Conservation (phyloP, 352 stramenopile genomes). For the Globisporangium iwayamae region DNA sequence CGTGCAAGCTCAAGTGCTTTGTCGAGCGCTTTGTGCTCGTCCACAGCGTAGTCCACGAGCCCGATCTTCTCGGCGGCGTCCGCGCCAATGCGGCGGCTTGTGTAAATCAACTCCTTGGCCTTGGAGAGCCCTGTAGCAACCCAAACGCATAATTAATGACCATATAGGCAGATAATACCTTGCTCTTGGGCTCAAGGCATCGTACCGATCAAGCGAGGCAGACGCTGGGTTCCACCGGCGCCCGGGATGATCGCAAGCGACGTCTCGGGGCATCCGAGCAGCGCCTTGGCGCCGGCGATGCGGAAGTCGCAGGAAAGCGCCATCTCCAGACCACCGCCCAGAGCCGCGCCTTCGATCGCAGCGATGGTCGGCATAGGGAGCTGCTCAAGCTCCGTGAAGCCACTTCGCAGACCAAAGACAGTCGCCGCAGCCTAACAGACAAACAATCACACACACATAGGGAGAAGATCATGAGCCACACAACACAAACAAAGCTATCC, state of each 20-base stretch:
- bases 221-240: slow-evolving; percentile 90
- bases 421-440: slow-evolving; percentile 48
- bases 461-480: not conserved
- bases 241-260: slow-evolving; percentile 91
- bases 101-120: slow-evolving; percentile 95
- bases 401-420: slow-evolving; percentile 64
- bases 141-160: not conserved
- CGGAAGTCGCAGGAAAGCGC: slow-evolving; percentile 91
- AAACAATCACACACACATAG: slow-evolving; percentile 6
- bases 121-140: slow-evolving; percentile 58
- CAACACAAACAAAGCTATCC: not conserved
- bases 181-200: not conserved
- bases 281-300: slow-evolving; percentile 82
- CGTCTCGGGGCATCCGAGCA: slow-evolving; percentile 90
- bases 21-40: slow-evolving; percentile 53
- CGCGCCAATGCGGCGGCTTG: slow-evolving; percentile 76
- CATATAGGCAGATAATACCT: not conserved
- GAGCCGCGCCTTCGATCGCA: slow-evolving; percentile 87
- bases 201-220: slow-evolving; percentile 88
- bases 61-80: slow-evolving; percentile 78
- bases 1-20: slow-evolving; percentile 81
- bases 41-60: slow-evolving; percentile 87
- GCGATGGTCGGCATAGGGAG: slow-evolving; percentile 92
- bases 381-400: slow-evolving; percentile 84
- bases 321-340: slow-evolving; percentile 91